Evolutionary conservation across 305 asterid species (phyloP), one percentile per base, ranked within the genome.

Genomic region (Fraxinus angustifolia): DNA sequence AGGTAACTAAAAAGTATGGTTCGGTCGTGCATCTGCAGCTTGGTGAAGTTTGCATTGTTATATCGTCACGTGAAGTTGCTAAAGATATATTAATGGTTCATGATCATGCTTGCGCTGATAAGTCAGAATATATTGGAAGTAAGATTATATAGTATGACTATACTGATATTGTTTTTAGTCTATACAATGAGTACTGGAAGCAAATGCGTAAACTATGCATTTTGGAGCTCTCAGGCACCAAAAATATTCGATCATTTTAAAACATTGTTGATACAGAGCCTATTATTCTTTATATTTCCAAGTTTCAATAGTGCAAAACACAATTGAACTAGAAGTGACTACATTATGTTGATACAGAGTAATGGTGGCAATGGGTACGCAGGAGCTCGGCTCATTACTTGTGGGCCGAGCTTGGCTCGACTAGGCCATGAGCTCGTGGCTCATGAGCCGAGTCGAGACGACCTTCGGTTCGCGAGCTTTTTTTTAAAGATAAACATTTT

Each of bases 191-290:
- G 8, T 14, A 83, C 53, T 83, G 82, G 86, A 77, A 78, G 26
- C 82, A 85, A 73, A 80, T 85, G 86, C 86, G 83, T 38, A 82
- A 83, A 40, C 50, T 85, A 0, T 83, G 79, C 70, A 71, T 70
- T 0, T 30, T 19, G 45, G 83, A 77, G 21, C 34, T 85, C 11
- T 45, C 82, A 0, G 50, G 77, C 74, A 2, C 72, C 16, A 83
- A 83, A 12, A 83, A 58, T 45, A 75, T 81, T 0, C 80, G 67
- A 33, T 80, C 88, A 0, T 65, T 38, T 7, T 28, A 28, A 28
- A 28, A 28, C 31, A 1, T 28, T 28, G 31, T 28, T 28, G 31
- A 28, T 28, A 28, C 31, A 28, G 31, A 28, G 31, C 31, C 31
- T 28, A 28, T 2, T 30, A 30, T 2, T 2, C 33, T 30, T 30